phyloP scores from a whole-genome alignment of 768 basidiomycete genomes.

The Trametes cinnabarina region DNA sequence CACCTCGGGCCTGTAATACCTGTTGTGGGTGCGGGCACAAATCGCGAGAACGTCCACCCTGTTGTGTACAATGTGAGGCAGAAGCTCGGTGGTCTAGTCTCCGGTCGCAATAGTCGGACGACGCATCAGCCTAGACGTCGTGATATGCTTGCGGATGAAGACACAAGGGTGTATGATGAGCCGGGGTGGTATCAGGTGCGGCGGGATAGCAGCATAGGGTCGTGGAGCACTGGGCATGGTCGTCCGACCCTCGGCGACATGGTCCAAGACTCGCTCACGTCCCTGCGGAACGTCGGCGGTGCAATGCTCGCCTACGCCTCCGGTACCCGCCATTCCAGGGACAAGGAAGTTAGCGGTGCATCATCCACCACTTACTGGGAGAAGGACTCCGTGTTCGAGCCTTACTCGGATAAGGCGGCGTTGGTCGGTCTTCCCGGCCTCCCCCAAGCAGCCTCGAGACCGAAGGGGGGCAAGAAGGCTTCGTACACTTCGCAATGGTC shows the following conservation, averaged over 20 bases:
- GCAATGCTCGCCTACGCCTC: slow-evolving; percentile 29
- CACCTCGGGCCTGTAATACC: slow-evolving; percentile 24
- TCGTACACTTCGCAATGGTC: slow-evolving; percentile 20
- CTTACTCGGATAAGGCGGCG: slow-evolving; percentile 46
- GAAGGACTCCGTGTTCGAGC: slow-evolving; percentile 36
- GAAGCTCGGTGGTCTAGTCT: slow-evolving; percentile 36
- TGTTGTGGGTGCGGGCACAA: slow-evolving; percentile 20
- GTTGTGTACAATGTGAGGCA: slow-evolving; percentile 22
- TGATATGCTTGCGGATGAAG: slow-evolving; percentile 81
- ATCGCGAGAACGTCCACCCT: slow-evolving; percentile 25
- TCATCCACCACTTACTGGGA: slow-evolving; percentile 43
- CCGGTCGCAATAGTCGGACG: slow-evolving; percentile 18
- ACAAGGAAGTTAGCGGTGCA: slow-evolving; percentile 38
- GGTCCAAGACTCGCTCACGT: slow-evolving; percentile 28
- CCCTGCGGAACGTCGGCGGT: slow-evolving; percentile 29
- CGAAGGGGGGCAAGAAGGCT: slow-evolving; percentile 21
- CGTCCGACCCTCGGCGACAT: slow-evolving; percentile 27
- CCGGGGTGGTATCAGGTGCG: slow-evolving; percentile 23
- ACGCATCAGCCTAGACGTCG: slow-evolving; percentile 37
- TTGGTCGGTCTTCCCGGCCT: slow-evolving; percentile 26
- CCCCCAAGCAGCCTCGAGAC: slow-evolving; percentile 13
- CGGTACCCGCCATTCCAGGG: slow-evolving; percentile 18
- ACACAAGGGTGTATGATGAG: slow-evolving; percentile 48
- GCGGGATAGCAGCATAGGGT: slow-evolving; percentile 27
- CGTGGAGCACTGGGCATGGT: slow-evolving; percentile 18